These are phyloP conservation scores for Calonectria naviculata DNA, from an alignment of 2,329 filamentous ascomycete genomes.

Conservation along the genomic window DNA sequence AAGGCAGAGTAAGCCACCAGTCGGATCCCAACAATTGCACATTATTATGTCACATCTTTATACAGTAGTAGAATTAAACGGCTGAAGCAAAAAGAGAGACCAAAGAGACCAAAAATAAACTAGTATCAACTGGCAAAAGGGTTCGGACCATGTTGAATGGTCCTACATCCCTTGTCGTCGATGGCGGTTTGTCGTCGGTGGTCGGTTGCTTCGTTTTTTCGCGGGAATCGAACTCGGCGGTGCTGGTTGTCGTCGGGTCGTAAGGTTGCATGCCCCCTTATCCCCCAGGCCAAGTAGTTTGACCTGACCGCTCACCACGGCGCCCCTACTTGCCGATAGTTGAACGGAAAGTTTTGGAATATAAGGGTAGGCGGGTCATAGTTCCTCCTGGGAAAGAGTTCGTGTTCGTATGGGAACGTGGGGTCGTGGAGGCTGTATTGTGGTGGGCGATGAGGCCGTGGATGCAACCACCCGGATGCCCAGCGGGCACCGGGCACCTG, in stretches of 20 bases:
- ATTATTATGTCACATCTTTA: background rate
- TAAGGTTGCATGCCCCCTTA: no score
- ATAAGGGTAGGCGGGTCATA: constrained; percentile 21
- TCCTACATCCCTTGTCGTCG: constrained; percentile 40
- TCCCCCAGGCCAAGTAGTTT: constrained; percentile 37
- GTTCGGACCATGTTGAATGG: constrained; percentile 36
- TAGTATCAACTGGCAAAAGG: constrained; percentile 36
- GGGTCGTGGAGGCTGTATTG: background rate
- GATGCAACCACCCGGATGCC: constrained; percentile 1
- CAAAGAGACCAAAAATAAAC: background rate
- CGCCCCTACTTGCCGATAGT: constrained; percentile 36
- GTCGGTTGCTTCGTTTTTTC: constrained; percentile 5
- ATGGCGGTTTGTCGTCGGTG: constrained; percentile 18
- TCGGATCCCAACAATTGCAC: background rate
- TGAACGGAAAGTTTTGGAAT: background rate
- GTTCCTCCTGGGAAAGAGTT: background rate
- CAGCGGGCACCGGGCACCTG: background rate
- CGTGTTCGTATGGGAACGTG: background rate
- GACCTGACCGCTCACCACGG: constrained; percentile 42
- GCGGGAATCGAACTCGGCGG: constrained; percentile 29
- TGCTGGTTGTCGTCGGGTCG: constrained; percentile 8
- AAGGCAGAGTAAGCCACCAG: background rate
- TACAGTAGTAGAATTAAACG: background rate
- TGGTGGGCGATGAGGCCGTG: constrained; percentile 7
- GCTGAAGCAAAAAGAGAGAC: background rate